Base-by-base conservation (phyloP, 805 yeast species). In the Candida succiphila region DNA sequence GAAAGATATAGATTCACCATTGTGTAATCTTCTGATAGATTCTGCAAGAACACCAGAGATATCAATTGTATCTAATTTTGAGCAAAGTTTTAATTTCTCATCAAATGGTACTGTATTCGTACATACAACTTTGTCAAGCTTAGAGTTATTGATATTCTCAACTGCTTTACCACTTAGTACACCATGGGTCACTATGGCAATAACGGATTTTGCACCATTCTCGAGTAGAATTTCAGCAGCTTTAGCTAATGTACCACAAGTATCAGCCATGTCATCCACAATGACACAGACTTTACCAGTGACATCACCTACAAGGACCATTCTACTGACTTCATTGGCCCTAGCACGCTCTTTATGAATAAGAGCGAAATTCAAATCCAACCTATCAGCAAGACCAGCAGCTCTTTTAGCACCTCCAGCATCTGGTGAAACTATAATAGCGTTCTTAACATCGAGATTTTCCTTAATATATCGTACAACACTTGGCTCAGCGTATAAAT, bases 401-500 rank as follows among this genome's bases (percentile, higher is more conserved):
- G 84, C 92, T 60, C 94, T 70, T 52, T 83, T 83, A 37, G 92
- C 92, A 41, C 94, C 94, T 54, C 94, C 94, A 7, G 92, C 94
- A 60, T 83, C 94, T 5, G 94, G 94, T 1, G 92, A 83, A 14
- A 83, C 75, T 35, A 83, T 74, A 34, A 82, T 81, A n/a, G 84
- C 72, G 30, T 80, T 70, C 27, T 71, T 58, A 42, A 61, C 67
- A 44, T 69, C 68, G 32, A 75, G 61, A 35, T 70, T 66, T 43
- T 78, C 88, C 39, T 67, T 70, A 31, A 83, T 81, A 50, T 81
- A 82, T 48, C 82, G 66, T 27, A 83, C 77, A 23, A 81, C 88
- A 43, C 78, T 69, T 34, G 92, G 92, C 58, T 83, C 94, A 17
- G 89, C 89, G 49, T 83, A 83, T 45, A 83, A 59, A 52, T 83